Conservation (phyloP, 805 yeast species). For the Grigorovia humatica region DNA sequence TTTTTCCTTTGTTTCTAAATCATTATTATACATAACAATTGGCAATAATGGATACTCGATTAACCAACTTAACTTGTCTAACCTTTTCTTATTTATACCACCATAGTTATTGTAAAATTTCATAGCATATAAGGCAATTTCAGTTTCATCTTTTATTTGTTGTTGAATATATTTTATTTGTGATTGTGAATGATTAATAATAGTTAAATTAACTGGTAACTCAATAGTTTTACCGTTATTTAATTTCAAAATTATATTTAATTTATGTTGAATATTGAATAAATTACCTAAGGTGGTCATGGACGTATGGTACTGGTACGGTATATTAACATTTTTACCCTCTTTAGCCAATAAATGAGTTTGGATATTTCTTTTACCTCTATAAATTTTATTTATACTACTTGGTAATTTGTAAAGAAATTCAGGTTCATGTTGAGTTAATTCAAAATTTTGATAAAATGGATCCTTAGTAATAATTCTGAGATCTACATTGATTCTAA, state of each 20-base stretch:
- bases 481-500: slow-evolving; percentile 17
- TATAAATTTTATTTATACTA: neutral
- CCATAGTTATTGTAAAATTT: slow-evolving; percentile 29
- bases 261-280: slow-evolving; percentile 42
- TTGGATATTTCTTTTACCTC: neutral
- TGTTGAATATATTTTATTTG: slow-evolving; percentile 40
- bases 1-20: slow-evolving; percentile 13
- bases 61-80: neutral
- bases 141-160: slow-evolving; percentile 46
- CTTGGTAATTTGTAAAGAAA: slow-evolving; percentile 15
- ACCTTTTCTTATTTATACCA: slow-evolving; percentile 24
- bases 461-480: slow-evolving; percentile 22
- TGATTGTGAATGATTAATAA: slow-evolving; percentile 42
- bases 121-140: slow-evolving; percentile 31
- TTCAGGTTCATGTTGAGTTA: slow-evolving; percentile 26
- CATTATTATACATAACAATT: slow-evolving; percentile 22
- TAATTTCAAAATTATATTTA: slow-evolving; percentile 39
- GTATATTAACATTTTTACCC: slow-evolving; percentile 23
- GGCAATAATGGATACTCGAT: slow-evolving; percentile 31
- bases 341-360: neutral
- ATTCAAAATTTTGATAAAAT: slow-evolving; percentile 22
- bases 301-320: slow-evolving; percentile 36
- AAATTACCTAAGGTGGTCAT: slow-evolving; percentile 36
- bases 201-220: slow-evolving; percentile 40
- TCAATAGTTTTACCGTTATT: slow-evolving; percentile 41